Evolutionary conservation across 176 grass and related monocot species (phyloP).

Genomic region (Zoysia pacifica): DNA sequence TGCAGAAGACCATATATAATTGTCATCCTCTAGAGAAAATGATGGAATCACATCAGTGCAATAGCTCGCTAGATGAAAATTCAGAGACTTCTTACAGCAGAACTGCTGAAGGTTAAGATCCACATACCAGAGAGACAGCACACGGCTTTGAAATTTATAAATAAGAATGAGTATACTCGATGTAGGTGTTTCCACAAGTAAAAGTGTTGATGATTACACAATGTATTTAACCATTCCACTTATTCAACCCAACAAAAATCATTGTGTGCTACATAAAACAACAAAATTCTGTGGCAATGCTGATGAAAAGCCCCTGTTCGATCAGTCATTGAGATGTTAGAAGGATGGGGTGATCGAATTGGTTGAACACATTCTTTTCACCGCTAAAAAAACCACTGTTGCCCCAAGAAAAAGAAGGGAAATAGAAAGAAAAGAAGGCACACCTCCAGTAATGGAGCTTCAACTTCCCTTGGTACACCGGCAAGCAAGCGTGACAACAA

Average conservation of each 20-base stretch:
- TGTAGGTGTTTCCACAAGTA: not conserved
- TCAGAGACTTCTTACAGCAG: constrained; percentile 12
- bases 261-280: not conserved
- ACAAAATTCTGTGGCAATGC: constrained; percentile 11
- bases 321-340: constrained; percentile 5
- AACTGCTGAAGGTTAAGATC: constrained; percentile 7
- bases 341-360: not conserved
- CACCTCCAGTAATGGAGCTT: constrained; percentile 61
- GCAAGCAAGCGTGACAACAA: constrained; percentile 67
- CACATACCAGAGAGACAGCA: not conserved
- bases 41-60: constrained; percentile 34
- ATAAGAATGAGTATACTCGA: constrained; percentile 27
- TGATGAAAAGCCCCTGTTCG: constrained; percentile 3
- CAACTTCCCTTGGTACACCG: constrained; percentile 54
- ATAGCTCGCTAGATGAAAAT: constrained; percentile 23
- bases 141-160: not conserved
- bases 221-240: not conserved
- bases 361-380: constrained; percentile 2
- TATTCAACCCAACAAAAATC: not conserved
- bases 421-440: constrained; percentile 24
- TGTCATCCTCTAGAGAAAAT: constrained; percentile 38
- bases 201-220: not conserved
- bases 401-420: not conserved
- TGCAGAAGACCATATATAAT: constrained; percentile 45
- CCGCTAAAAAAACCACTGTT: not conserved